Conservation (phyloP, 2,329 filamentous ascomycete genomes). For the Aspergillus caelatus region DNA sequence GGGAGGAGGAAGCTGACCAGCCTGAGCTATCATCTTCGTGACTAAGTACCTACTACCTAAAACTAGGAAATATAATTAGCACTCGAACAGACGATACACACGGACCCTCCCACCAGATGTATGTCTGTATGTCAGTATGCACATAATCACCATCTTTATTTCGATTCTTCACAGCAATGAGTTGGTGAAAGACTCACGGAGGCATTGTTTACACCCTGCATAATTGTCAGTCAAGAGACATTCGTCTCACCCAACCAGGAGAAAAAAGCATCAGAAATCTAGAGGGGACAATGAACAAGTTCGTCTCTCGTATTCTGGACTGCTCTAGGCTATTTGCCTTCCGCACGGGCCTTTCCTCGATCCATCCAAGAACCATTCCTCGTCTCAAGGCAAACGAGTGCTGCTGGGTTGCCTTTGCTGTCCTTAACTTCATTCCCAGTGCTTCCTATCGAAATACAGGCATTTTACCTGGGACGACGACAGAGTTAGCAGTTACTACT, state of each 20-base stretch:
- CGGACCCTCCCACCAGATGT: background rate
- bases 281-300: background rate
- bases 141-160: background rate
- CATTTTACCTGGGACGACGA: too few species aligned
- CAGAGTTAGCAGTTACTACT: too few species aligned
- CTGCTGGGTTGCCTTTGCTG: background rate
- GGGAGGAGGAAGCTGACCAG: background rate
- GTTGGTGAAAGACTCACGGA: background rate
- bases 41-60: background rate
- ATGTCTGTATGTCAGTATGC: background rate
- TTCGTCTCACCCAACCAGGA: background rate
- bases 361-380: slow-evolving; percentile 1
- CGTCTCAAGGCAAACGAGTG: background rate
- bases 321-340: slow-evolving; percentile 2
- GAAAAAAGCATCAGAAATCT: too few species aligned
- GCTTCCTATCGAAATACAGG: too few species aligned
- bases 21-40: background rate
- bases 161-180: background rate
- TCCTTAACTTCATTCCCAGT: background rate
- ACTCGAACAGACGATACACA: background rate
- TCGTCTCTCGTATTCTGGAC: background rate
- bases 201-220: background rate
- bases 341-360: background rate
- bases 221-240: background rate
- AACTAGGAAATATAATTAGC: background rate